Evolutionary conservation across 1,284 basidiomycete species (phyloP).

Genomic region (Boletus semigastroideus): DNA sequence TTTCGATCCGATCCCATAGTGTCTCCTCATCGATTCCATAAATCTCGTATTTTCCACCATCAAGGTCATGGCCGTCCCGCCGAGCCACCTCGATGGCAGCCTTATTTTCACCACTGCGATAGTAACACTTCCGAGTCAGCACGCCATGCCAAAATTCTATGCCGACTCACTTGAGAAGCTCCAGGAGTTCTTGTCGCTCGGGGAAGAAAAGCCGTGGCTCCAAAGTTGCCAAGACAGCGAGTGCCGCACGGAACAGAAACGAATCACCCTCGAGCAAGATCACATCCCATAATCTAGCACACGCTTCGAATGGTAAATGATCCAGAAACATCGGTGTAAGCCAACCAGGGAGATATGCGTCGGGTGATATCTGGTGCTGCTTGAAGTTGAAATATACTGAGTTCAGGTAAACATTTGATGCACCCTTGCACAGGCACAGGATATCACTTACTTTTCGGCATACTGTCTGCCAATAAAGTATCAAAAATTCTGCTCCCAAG

Average conservation of each 20-base stretch:
- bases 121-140: conserved; percentile 10
- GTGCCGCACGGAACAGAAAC: conserved; percentile 79
- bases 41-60: conserved; percentile 82
- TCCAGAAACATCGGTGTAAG: conserved; percentile 81
- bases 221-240: conserved; percentile 83
- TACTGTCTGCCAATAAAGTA: conserved; percentile 86
- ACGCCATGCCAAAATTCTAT: background rate
- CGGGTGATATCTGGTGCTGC: conserved; percentile 82
- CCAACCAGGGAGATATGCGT: conserved; percentile 78
- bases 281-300: conserved; percentile 88
- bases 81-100: conserved; percentile 80
- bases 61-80: conserved; percentile 58
- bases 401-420: conserved; percentile 3
- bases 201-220: conserved; percentile 89
- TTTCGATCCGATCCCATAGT: conserved; percentile 74
- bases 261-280: conserved; percentile 85
- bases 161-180: conserved; percentile 59
- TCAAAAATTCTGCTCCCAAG: conserved; percentile 76
- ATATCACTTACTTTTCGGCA: conserved; percentile 82
- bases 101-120: conserved; percentile 71
- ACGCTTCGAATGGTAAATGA: conserved; percentile 86
- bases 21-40: conserved; percentile 85
- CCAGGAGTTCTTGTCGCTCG: conserved; percentile 71
- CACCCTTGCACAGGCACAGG: background rate
- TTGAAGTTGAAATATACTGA: conserved; percentile 95